Evolutionary conservation across 257 asterid species (phyloP).

Genomic region (Solanum chilense): DNA sequence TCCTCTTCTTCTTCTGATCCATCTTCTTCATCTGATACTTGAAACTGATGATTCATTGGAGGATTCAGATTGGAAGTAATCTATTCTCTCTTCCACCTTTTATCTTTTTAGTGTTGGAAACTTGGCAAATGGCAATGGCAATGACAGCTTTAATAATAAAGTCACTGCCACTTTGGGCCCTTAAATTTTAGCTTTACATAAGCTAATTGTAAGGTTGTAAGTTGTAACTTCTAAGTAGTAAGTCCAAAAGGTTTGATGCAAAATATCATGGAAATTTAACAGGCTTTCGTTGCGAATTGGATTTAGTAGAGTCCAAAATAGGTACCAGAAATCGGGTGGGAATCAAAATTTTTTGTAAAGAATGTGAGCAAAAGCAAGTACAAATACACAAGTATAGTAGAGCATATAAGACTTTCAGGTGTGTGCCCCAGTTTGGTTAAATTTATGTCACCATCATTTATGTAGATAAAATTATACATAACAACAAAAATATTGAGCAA

Average conservation of each 20-base stretch:
- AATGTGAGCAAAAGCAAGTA: background rate
- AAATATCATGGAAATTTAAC: background rate
- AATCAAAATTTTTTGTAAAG: background rate
- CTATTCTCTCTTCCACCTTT: background rate
- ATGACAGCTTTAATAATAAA: background rate
- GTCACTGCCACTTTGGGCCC: background rate
- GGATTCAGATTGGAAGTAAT: background rate
- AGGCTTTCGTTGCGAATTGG: background rate
- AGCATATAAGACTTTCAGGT: background rate
- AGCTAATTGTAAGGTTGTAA: background rate
- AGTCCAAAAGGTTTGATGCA: background rate
- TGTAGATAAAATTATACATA: background rate
- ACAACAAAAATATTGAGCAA: background rate
- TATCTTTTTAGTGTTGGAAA: background rate
- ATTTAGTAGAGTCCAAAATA: background rate
- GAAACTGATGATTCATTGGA: background rate
- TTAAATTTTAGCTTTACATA: background rate
- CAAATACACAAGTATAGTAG: background rate
- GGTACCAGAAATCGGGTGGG: background rate
- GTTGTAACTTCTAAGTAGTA: background rate
- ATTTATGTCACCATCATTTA: background rate
- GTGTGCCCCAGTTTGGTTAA: background rate
- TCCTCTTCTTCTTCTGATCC: background rate
- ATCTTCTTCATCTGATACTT: background rate
- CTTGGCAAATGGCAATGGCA: background rate